Conservation (phyloP, 176 grass and related monocot species). For the Carex littledalei region DNA sequence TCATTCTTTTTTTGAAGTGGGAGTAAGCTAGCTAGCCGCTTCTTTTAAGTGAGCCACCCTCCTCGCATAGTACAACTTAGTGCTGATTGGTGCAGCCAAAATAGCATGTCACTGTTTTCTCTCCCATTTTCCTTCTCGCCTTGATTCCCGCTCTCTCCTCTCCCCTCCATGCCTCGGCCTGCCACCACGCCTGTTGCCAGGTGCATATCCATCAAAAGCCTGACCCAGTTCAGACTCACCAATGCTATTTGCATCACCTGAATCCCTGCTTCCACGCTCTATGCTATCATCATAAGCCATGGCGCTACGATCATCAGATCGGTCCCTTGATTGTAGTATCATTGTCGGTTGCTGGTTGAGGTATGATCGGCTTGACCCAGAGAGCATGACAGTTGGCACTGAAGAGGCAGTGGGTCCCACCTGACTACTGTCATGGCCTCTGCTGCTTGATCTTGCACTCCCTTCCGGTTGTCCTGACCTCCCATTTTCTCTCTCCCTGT, state of each 20-base stretch:
- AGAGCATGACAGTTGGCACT: constrained; percentile 35
- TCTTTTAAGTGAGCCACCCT: neutral
- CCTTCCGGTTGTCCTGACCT: constrained; percentile 56
- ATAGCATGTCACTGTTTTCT: constrained; percentile 48
- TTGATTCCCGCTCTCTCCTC: constrained; percentile 59
- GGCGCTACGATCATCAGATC: constrained; percentile 31
- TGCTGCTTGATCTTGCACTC: constrained; percentile 59
- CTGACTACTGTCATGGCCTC: constrained; percentile 36
- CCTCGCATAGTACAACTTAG: neutral
- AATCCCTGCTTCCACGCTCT: constrained; percentile 64
- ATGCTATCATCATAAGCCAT: constrained; percentile 44
- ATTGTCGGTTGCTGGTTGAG: constrained; percentile 54
- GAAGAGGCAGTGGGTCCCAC: constrained; percentile 22
- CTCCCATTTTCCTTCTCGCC: constrained; percentile 84
- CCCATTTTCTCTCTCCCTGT: constrained; percentile 61
- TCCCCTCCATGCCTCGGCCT: constrained; percentile 45
- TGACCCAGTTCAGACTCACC: constrained; percentile 59
- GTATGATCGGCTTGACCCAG: constrained; percentile 37
- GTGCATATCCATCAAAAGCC: constrained; percentile 39
- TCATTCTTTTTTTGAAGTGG: neutral
- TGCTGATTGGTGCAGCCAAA: neutral
- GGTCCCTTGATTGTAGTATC: constrained; percentile 76
- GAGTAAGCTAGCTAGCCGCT: neutral
- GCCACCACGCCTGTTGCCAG: constrained; percentile 23
- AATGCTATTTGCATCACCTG: constrained; percentile 59